Conservation (phyloP, 805 yeast species). For the Sporopachydermia lactativora region DNA sequence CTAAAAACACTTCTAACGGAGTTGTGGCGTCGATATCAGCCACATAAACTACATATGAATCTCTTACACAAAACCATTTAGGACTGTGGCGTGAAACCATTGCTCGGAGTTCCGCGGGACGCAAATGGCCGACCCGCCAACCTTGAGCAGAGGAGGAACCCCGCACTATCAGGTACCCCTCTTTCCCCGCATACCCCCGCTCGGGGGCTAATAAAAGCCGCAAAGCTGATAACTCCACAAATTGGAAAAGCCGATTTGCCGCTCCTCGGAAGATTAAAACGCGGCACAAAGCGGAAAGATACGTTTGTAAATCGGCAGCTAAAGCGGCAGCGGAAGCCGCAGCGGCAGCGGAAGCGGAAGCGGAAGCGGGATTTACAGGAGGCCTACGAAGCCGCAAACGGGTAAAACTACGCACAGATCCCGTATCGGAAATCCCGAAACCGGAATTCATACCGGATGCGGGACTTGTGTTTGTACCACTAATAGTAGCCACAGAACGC, state of each 20-base stretch:
- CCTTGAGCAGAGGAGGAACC: slow-evolving; percentile 84
- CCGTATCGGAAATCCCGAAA: not conserved
- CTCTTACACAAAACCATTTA: slow-evolving; percentile 84
- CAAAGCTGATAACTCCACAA: slow-evolving; percentile 81
- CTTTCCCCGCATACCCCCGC: slow-evolving; percentile 71
- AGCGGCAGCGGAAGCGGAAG: not conserved
- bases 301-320: slow-evolving; percentile 35
- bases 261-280: slow-evolving; percentile 61
- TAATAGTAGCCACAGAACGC: not conserved
- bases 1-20: slow-evolving; percentile 80
- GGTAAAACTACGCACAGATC: not conserved
- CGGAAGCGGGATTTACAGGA: not conserved
- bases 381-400: not conserved
- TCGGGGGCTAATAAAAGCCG: slow-evolving; percentile 76
- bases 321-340: slow-evolving; percentile 4
- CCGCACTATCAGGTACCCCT: slow-evolving; percentile 69
- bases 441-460: not conserved
- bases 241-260: slow-evolving; percentile 69
- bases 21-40: slow-evolving; percentile 77
- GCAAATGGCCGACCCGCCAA: slow-evolving; percentile 89
- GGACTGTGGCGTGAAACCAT: slow-evolving; percentile 85
- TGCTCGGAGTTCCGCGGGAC: slow-evolving; percentile 60
- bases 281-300: slow-evolving; percentile 46
- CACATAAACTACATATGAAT: slow-evolving; percentile 74
- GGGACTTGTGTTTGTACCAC: not conserved